Percentiles rank a stretch among this genome's conserved stretches.
phyloP scores from a whole-genome alignment of 225 moss, liverwort and hornwort species.

The Bryum argenteum region DNA sequence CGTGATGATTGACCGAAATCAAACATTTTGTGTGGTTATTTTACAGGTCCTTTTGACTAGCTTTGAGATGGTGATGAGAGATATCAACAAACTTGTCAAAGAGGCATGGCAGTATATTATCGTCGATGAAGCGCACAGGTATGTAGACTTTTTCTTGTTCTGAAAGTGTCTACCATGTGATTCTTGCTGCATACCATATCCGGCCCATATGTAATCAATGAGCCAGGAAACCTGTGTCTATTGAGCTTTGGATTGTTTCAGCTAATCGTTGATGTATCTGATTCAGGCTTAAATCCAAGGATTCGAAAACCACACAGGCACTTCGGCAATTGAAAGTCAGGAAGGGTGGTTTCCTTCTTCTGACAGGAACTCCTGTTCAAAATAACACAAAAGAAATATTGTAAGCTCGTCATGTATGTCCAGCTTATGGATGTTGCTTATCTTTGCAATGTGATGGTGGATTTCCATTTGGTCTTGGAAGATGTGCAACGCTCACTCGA shows the following conservation, averaged over 20 bases:
- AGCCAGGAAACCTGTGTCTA: not conserved
- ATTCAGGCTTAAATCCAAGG: slow-evolving; percentile 74
- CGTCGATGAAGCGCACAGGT: slow-evolving; percentile 94
- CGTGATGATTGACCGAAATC: not conserved
- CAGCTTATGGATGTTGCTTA: too few species aligned
- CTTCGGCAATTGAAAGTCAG: slow-evolving; percentile 63
- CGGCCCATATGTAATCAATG: not conserved
- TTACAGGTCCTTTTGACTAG: slow-evolving; percentile 80
- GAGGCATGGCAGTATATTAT: slow-evolving; percentile 82
- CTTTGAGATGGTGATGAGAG: slow-evolving; percentile 91
- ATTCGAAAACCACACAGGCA: slow-evolving; percentile 75
- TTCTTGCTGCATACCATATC: not conserved
- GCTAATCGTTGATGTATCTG: not conserved
- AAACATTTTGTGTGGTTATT: not conserved
- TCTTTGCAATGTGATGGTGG: too few species aligned
- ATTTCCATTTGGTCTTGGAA: not conserved
- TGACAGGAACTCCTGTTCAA: slow-evolving; percentile 91
- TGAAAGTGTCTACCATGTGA: not conserved
- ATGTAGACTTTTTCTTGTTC: not conserved
- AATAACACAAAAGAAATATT: slow-evolving; percentile 92
- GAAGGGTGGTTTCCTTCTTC: slow-evolving; percentile 73
- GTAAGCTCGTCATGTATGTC: slow-evolving; percentile 41
- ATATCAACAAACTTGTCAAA: slow-evolving; percentile 69
- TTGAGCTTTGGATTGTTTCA: not conserved
- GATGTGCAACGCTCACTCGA: not conserved